Evolutionary conservation across 257 asterid genomes (phyloP).

Genomic region (Primulina tabacum): DNA sequence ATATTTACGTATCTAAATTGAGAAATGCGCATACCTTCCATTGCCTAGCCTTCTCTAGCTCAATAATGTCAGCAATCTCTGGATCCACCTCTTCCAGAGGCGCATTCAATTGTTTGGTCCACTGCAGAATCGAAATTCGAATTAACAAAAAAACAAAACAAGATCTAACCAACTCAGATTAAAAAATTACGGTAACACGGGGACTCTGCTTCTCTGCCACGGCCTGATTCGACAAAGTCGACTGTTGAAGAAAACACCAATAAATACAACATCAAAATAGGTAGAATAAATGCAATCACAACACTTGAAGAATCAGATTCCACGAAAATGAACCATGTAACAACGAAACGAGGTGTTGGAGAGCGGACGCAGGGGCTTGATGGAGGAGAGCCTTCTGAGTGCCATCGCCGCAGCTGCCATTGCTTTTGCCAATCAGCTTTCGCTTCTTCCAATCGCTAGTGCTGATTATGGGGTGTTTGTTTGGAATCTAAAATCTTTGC

Average conservation of each 20-base stretch:
- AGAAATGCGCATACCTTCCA: conserved; percentile 65
- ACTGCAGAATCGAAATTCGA: conserved; percentile 40
- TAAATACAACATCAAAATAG: conserved; percentile 7
- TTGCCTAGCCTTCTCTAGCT: conserved; percentile 92
- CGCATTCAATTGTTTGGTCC: conserved; percentile 79
- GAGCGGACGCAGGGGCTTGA: conserved; percentile 34
- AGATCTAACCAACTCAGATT: conserved; percentile 30
- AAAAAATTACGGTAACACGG: conserved; percentile 48
- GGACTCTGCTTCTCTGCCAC: conserved; percentile 45
- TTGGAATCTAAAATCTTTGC: not conserved
- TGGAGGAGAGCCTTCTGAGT: conserved; percentile 58
- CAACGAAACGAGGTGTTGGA: conserved; percentile 35
- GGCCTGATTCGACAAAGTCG: conserved; percentile 61
- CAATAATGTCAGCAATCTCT: conserved; percentile 79
- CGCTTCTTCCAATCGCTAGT: not conserved
- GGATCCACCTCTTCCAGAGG: conserved; percentile 82
- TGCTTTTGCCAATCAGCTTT: not conserved
- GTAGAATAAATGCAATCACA: not conserved
- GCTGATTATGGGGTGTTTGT: not conserved
- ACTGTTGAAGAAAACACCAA: conserved; percentile 35
- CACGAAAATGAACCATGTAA: conserved; percentile 42
- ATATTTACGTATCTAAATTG: not conserved
- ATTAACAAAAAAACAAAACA: not conserved
- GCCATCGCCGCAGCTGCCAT: conserved; percentile 61
- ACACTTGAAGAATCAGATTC: not conserved